These are phyloP conservation scores for Arxiozyma heterogenica DNA, from an alignment of 1,139 yeast species.

Conservation along the genomic window DNA sequence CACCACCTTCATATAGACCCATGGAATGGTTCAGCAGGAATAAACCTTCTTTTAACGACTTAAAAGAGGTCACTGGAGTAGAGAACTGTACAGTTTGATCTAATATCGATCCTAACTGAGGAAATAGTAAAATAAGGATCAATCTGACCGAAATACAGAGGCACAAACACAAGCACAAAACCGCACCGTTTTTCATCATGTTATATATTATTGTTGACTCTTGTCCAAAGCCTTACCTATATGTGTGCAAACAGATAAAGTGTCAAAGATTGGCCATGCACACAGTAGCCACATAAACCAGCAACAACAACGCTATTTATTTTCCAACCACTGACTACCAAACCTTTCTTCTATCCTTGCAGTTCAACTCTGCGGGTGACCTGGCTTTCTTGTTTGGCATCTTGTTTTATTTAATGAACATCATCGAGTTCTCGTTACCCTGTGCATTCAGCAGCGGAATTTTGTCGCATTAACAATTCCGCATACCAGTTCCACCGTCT, in stretches of 20 bases:
- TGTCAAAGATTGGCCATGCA: no score
- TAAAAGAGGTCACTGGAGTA: slow-evolving; percentile 29
- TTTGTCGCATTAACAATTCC: no score
- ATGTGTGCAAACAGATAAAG: not conserved
- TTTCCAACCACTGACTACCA: no score
- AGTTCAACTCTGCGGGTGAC: no score
- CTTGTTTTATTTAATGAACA: no score
- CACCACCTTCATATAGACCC: slow-evolving; percentile 74
- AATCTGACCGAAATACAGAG: slow-evolving; percentile 1
- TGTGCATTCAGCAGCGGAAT: no score
- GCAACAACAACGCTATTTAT: no score
- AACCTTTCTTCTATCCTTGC: no score
- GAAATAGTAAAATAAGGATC: slow-evolving; percentile 17
- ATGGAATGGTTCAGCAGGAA: slow-evolving; percentile 51
- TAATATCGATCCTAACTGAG: slow-evolving; percentile 26
- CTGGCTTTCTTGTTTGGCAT: no score
- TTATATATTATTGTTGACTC: not conserved
- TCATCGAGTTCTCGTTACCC: no score
- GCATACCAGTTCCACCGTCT: no score
- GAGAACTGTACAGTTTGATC: slow-evolving; percentile 63
- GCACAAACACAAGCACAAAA: not conserved
- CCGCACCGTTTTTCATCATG: not conserved
- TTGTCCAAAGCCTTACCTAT: not conserved
- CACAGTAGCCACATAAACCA: not conserved
- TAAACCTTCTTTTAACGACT: slow-evolving; percentile 67